phyloP scores from a whole-genome alignment of 352 stramenopile genomes.

The Pythium rishiriense region DNA sequence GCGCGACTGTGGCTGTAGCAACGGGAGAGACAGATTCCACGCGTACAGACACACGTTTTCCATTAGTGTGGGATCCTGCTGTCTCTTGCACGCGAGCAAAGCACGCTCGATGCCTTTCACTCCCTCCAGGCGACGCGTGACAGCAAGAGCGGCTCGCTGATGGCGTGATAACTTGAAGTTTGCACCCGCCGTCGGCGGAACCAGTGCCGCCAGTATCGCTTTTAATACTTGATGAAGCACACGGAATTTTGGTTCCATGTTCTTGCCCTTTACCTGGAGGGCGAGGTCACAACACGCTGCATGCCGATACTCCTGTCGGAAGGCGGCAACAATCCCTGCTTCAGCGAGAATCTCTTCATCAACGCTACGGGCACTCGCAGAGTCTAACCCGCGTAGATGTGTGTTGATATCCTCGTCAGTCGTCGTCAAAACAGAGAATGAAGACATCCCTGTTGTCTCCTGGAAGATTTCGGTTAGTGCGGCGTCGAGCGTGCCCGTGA shows the following conservation, averaged over 20 bases:
- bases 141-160: constrained; percentile 36
- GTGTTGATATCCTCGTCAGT: constrained; percentile 37
- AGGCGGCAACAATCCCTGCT: constrained; percentile 49
- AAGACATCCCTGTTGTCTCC: constrained; percentile 43
- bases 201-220: constrained; percentile 39
- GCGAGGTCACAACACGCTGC: constrained; percentile 48
- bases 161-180: constrained; percentile 31
- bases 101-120: constrained; percentile 79
- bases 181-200: constrained; percentile 12
- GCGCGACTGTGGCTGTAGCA: constrained; percentile 75
- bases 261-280: constrained; percentile 56
- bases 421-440: constrained; percentile 35
- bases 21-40: constrained; percentile 82
- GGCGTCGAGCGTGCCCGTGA: constrained; percentile 37
- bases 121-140: constrained; percentile 63
- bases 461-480: constrained; percentile 70
- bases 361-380: constrained; percentile 31
- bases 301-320: constrained; percentile 35
- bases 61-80: constrained; percentile 72
- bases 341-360: constrained; percentile 67
- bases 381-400: constrained; percentile 38
- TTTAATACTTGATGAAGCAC: constrained; percentile 62
- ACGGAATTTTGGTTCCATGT: constrained; percentile 40
- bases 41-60: constrained; percentile 78
- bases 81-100: constrained; percentile 73